Evolutionary conservation across 2,329 filamentous ascomycete genomes (phyloP).

Genomic region (Fusarium siculi): DNA sequence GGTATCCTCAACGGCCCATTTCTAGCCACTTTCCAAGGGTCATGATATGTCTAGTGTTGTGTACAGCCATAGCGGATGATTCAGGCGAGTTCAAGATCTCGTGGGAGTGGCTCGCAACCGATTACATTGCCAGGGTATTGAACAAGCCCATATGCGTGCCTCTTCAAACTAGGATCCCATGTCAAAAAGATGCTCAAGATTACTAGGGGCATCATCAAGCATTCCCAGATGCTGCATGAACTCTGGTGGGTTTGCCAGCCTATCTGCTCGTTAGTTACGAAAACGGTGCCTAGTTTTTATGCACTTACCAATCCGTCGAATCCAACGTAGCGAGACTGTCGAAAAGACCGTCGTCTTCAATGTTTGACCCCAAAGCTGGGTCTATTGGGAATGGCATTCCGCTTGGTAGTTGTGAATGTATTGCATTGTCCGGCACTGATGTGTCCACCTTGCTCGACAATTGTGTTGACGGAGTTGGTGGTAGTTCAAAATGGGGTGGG

Average conservation of each 20-base stretch:
- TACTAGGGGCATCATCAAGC: neutral
- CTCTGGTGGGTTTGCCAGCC: constrained; percentile 12
- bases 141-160: fast-evolving
- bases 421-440: neutral
- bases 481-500: neutral
- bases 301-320: neutral
- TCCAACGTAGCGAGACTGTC: constrained; percentile 11
- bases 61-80: neutral
- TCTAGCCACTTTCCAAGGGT: fast-evolving
- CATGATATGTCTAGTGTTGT: fast-evolving
- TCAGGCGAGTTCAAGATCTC: fast-evolving
- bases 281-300: fast-evolving
- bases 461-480: neutral
- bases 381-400: neutral
- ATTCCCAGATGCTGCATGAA: constrained; percentile 20
- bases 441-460: neutral
- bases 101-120: fast-evolving
- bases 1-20: fast-evolving
- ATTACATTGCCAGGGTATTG: fast-evolving
- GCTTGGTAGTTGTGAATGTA: neutral
- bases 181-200: neutral
- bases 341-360: constrained; percentile 4
- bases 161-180: neutral
- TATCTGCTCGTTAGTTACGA: neutral
- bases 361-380: neutral